Base-by-base conservation (phyloP, 2,329 filamentous ascomycete genomes). In the Aulographum hederae region DNA sequence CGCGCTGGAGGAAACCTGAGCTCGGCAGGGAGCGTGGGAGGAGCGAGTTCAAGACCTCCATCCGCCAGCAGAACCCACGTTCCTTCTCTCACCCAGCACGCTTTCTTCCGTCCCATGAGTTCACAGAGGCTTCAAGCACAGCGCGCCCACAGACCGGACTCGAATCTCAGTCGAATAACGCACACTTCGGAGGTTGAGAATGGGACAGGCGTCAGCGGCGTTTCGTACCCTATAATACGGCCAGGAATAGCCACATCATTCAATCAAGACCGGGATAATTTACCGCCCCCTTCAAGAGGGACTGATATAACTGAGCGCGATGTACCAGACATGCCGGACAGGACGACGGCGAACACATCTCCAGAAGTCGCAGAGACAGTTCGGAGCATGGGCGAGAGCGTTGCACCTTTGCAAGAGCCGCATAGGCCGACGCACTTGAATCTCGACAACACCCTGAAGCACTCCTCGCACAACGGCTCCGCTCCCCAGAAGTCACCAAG, bases 71-170 rank as follows among this genome's bases (percentile, higher is more conserved):
- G 76, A 46, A 89, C 80, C 26, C 89, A 98, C 61, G 84, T 92
- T 14, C 85, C 89, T 1, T 84, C 78, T 2, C 60, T 98, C 32
- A 77, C 82, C 3, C 84, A 82, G 12, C 78, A 86, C 46, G 86
- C 81, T 33, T 95, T 98, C 58, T 93, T 92, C 49, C 78, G 77
- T 15, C 89, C 89, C 25, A 92, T 98, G 82, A 95, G 85, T 57
- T 92, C 86, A 16, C 84, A 93, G 51, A 78, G 82, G 50, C 62
- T 95, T 31, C 86, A 95, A 56, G 84, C 84, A 33, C 89, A 95
- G 54, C 67, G 86, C 51, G 73, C 75, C 39, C 69, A 62, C 41
- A 60, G 61, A 29, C 64, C 61, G 23, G n/a, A n/a, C n/a, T n/a
- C n/a, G n/a, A n/a, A n/a, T n/a, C n/a, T n/a, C n/a, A n/a, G n/a